A percentile compares a stretch with the other conserved stretches of the same genome.
Evolutionary conservation across 345 rosid genomes (phyloP).

Genomic region (Populus deltoides): DNA sequence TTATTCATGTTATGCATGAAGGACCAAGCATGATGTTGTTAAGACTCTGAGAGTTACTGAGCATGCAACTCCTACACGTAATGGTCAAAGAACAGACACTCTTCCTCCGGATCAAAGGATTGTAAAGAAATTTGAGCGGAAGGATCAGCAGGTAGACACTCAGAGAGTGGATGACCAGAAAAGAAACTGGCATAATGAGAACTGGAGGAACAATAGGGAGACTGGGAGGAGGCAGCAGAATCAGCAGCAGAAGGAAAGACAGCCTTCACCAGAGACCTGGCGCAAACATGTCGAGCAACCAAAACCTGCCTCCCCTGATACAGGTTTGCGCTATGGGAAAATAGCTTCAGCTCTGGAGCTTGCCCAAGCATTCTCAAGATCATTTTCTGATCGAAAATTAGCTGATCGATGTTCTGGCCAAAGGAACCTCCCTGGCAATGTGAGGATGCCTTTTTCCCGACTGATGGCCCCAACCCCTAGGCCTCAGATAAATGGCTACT

Average conservation of each 20-base stretch:
- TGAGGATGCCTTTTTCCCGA: conserved; percentile 67
- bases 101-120: conserved; percentile 42
- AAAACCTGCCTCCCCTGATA: conserved; percentile 54
- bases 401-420: conserved; percentile 35
- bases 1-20: conserved; percentile 19
- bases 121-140: conserved; percentile 49
- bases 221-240: conserved; percentile 41
- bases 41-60: conserved; percentile 47
- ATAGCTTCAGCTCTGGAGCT: conserved; percentile 75
- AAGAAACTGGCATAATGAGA: conserved; percentile 62
- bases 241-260: conserved; percentile 52
- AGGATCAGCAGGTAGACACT: conserved; percentile 42
- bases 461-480: conserved; percentile 48
- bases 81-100: conserved; percentile 39
- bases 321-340: conserved; percentile 55
- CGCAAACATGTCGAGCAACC: conserved; percentile 55
- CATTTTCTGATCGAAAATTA: conserved; percentile 48
- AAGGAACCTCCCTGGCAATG: conserved; percentile 37
- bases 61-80: conserved; percentile 27
- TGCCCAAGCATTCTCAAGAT: conserved; percentile 67
- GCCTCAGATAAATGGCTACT: conserved; percentile 70
- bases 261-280: conserved; percentile 83
- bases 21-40: conserved; percentile 41
- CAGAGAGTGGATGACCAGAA: conserved; percentile 54
- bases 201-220: conserved; percentile 40